Evolutionary conservation across 1,139 yeast genomes (phyloP), one percentile per base, ranked within the genome.

Genomic region (Debaryomyces nepalensis): DNA sequence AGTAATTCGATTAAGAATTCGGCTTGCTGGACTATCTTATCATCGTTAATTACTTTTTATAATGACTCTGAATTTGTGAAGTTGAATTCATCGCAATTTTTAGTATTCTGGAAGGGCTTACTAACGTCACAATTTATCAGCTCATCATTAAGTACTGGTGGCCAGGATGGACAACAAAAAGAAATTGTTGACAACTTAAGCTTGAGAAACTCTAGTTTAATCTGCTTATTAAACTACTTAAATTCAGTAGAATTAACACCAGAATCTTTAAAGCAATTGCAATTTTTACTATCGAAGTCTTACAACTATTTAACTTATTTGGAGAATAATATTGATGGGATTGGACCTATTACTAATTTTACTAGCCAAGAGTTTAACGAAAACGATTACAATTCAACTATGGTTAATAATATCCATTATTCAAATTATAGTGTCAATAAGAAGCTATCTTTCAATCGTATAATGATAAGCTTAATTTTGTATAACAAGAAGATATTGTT

Each of bases 101-200:
- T 89, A 37, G 75, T 81, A 4, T 79, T 89, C 48, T 90, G 97
- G 96, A 87, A 87, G 55, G 80, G 83, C 45, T 73, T 89, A n/a
- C 67, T 90, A 41, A 85, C 90, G 2, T 69, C 77, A 2, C 78
- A 73, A 45, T 72, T 63, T 39, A 64, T 69, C 26, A 61, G 73
- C 16, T 53, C 68, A 1, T 59, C 63, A 9, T 51, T 66, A 23
- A 54, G 57, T 36, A 39, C 51, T 5, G 41, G 41, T 8, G 40
- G 47, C 3, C 61, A 57, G 12, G 58, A 55, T n/a, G 54, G 50
- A 4, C 64, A 64, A 44, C 55, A 57, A 10, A 49, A 51, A 11
- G 76, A 71, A 39, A 57, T 72, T 7, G 45, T 66, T 12, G 63
- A 64, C n/a, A 72, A 73, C 48, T 59, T 73, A 43, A 66, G 65